These are phyloP conservation scores for Mycena chlorophos DNA, from an alignment of 768 basidiomycete genomes.

Conservation along the genomic window DNA sequence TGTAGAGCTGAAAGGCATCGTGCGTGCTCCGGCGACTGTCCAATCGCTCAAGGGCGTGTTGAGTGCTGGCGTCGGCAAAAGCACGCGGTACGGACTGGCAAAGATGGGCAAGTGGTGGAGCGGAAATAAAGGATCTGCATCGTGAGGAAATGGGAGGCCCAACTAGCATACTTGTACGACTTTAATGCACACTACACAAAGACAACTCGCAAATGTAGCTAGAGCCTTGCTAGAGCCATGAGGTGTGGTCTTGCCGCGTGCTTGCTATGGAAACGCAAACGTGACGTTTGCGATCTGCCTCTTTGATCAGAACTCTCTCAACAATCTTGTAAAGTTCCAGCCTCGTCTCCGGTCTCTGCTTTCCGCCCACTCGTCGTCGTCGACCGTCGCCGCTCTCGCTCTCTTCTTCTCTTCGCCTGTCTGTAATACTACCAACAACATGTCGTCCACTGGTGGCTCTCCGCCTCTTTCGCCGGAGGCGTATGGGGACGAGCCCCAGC, in stretches of 20 bases:
- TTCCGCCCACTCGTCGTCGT: conserved; percentile 11
- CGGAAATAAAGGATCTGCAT: conserved; percentile 26
- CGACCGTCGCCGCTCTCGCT: background rate
- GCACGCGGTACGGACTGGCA: conserved; percentile 66
- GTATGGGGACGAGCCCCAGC: conserved; percentile 25
- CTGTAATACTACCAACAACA: conserved; percentile 6
- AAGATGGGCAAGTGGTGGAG: conserved; percentile 88
- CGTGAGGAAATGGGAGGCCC: conserved; percentile 8
- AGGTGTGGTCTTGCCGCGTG: too few species aligned
- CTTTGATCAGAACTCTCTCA: conserved; percentile 3
- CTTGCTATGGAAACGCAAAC: too few species aligned
- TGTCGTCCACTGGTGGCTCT: conserved; percentile 14
- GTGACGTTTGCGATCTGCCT: background rate
- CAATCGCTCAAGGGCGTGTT: conserved; percentile 86
- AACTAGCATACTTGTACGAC: conserved; percentile 17
- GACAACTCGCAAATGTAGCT: too few species aligned
- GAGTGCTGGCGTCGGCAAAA: conserved; percentile 80
- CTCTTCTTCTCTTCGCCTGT: conserved; percentile 3
- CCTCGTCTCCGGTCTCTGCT: background rate
- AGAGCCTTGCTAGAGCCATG: too few species aligned
- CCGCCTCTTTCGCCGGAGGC: conserved; percentile 26
- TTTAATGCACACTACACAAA: conserved; percentile 14
- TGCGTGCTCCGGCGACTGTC: conserved; percentile 78
- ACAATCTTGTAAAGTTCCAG: conserved; percentile 5
- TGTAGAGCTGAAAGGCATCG: conserved; percentile 74